phyloP scores from a whole-genome alignment of 352 stramenopile genomes.

The Peronospora belbahrii region DNA sequence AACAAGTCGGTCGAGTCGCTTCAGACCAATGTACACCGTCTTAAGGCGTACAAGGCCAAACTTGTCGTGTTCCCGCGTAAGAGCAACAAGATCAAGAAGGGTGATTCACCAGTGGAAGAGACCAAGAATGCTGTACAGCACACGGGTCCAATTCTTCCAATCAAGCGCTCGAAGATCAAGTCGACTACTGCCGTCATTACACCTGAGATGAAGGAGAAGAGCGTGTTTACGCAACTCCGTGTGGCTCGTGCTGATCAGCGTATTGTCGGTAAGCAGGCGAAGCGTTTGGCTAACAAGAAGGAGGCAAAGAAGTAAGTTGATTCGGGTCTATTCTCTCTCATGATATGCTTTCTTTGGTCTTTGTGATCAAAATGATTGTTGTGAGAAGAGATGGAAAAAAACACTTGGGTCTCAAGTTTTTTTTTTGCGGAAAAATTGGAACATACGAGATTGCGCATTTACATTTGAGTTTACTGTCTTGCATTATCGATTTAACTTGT shows the following conservation, averaged over 20 bases:
- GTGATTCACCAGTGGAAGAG: slow-evolving; percentile 87
- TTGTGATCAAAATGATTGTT: too few species aligned
- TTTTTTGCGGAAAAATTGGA: slow-evolving; percentile 61
- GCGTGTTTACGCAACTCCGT: slow-evolving; percentile 77
- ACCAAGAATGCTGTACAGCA: slow-evolving; percentile 90
- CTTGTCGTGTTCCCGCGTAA: slow-evolving; percentile 98
- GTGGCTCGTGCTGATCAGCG: slow-evolving; percentile 79
- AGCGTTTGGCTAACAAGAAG: slow-evolving; percentile 85
- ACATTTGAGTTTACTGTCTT: slow-evolving; percentile 12
- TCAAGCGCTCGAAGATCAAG: slow-evolving; percentile 68
- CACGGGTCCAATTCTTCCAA: slow-evolving; percentile 68
- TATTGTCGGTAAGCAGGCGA: slow-evolving; percentile 85
- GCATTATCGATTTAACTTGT: too few species aligned
- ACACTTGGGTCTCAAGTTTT: slow-evolving; percentile 33
- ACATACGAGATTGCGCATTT: slow-evolving; percentile 50
- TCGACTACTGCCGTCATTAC: slow-evolving; percentile 76
- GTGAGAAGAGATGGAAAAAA: too few species aligned
- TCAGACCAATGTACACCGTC: slow-evolving; percentile 95
- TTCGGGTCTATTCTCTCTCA: slow-evolving; percentile 14
- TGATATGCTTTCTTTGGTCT: too few species aligned
- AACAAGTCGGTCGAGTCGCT: slow-evolving; percentile 97
- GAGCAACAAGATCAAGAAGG: slow-evolving; percentile 93
- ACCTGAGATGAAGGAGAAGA: slow-evolving; percentile 81
- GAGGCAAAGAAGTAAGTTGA: slow-evolving; percentile 64
- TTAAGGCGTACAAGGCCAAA: slow-evolving; percentile 99